phyloP scores from a whole-genome alignment of 768 basidiomycete species.

The Kockovaella imperatae region DNA sequence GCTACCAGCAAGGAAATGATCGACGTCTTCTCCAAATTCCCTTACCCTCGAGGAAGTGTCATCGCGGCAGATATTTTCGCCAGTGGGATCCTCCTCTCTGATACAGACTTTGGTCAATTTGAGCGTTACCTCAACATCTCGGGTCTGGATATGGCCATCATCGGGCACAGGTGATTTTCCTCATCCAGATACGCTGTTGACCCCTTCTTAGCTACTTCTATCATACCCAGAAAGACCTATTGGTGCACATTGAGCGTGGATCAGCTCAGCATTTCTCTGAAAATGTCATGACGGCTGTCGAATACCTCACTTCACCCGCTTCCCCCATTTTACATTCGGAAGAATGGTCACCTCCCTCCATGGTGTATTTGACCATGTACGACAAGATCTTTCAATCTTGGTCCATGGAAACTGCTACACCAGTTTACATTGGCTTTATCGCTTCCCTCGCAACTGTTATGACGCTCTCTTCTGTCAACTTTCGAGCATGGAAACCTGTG shows the following conservation, averaged over 20 bases:
- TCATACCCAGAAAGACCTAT: conserved; percentile 74
- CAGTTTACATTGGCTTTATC: conserved; percentile 53
- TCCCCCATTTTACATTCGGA: conserved; percentile 44
- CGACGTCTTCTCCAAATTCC: conserved; percentile 74
- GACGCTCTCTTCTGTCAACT: conserved; percentile 34
- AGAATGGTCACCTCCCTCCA: conserved; percentile 55
- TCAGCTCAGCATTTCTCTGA: conserved; percentile 86
- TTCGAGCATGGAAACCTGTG: conserved; percentile 31
- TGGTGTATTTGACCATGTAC: conserved; percentile 67
- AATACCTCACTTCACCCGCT: conserved; percentile 59
- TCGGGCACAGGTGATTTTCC: conserved; percentile 54
- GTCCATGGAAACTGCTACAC: conserved; percentile 62
- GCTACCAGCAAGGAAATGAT: conserved; percentile 95
- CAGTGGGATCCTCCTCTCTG: conserved; percentile 60
- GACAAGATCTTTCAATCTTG: conserved; percentile 61
- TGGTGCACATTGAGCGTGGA: conserved; percentile 75
- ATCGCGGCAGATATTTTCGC: conserved; percentile 87
- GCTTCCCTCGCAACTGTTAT: conserved; percentile 50
- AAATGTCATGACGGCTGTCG: conserved; percentile 71
- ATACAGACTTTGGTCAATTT: conserved; percentile 94
- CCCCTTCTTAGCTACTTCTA: conserved; percentile 72
- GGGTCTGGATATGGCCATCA: conserved; percentile 85
- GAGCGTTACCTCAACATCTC: conserved; percentile 81
- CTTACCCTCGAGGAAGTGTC: conserved; percentile 78
- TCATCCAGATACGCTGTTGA: not conserved